phyloP scores from a whole-genome alignment of 1,284 basidiomycete species.

The Leccinum pachyderme region DNA sequence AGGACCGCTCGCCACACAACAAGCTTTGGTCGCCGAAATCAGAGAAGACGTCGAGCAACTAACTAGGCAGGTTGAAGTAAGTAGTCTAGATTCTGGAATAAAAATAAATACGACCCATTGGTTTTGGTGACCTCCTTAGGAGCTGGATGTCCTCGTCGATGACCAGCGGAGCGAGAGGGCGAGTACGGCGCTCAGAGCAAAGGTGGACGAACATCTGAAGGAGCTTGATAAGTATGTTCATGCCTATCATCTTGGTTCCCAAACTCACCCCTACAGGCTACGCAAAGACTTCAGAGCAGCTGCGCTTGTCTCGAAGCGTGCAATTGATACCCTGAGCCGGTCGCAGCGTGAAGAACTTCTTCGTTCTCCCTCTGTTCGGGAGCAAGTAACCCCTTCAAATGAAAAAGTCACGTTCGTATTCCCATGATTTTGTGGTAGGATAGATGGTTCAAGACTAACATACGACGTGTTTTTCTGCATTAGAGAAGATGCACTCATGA shows the following conservation, averaged over 20 bases:
- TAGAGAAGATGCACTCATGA: constrained; percentile 85
- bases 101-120: constrained; percentile 5
- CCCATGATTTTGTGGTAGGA: background rate
- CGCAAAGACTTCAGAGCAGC: constrained; percentile 64
- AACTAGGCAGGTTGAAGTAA: constrained; percentile 66
- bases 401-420: constrained; percentile 57
- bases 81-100: constrained; percentile 20
- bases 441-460: background rate
- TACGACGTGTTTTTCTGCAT: constrained; percentile 1
- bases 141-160: constrained; percentile 61
- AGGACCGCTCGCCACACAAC: constrained; percentile 67
- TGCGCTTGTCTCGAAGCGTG: constrained; percentile 64
- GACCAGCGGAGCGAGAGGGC: constrained; percentile 62
- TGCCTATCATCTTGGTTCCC: background rate
- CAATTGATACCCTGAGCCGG: constrained; percentile 58
- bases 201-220: constrained; percentile 49
- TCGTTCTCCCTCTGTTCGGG: constrained; percentile 43
- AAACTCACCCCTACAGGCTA: constrained; percentile 44
- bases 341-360: constrained; percentile 68
- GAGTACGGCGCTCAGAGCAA: constrained; percentile 47
- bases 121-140: constrained; percentile 38
- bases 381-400: constrained; percentile 40
- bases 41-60: constrained; percentile 71
- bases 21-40: constrained; percentile 71
- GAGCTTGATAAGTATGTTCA: constrained; percentile 49